Evolutionary conservation across 805 yeast genomes (phyloP).

Genomic region (Kockiozyma suomiensis): DNA sequence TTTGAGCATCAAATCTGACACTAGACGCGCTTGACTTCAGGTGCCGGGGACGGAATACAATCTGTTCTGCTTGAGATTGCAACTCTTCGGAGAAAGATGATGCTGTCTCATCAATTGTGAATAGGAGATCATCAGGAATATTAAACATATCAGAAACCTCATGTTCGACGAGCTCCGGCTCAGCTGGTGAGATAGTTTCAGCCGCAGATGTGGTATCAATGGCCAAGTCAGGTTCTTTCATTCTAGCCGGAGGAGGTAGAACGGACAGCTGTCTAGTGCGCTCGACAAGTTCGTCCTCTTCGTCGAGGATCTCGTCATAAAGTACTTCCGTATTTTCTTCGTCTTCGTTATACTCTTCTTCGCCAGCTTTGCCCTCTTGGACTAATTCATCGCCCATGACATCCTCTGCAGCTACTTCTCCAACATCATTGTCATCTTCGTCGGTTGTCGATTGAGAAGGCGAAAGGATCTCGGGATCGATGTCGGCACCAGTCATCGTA

Average conservation of each 20-base stretch:
- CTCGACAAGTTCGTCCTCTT: constrained; percentile 28
- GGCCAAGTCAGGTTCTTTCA: background rate
- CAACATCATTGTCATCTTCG: background rate
- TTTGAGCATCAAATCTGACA: constrained; percentile 8
- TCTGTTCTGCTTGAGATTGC: constrained; percentile 6
- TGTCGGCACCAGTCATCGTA: background rate
- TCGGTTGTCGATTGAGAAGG: background rate
- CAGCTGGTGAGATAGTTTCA: background rate
- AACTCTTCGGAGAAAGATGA: background rate
- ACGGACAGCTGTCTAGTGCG: constrained; percentile 15
- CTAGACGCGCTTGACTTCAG: constrained; percentile 10
- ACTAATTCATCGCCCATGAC: background rate
- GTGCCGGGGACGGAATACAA: constrained; percentile 24
- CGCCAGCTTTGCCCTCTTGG: background rate
- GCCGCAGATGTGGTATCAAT: too few species aligned
- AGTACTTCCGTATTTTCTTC: background rate
- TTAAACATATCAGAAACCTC: background rate
- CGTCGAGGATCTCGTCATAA: constrained; percentile 26
- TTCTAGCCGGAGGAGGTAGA: constrained; percentile 32
- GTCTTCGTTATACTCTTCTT: constrained; percentile 4
- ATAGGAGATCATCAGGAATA: constrained; percentile 22
- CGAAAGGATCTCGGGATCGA: background rate
- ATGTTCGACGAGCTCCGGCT: background rate
- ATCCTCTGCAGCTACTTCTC: constrained; percentile 7
- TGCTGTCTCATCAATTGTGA: constrained; percentile 13